Conservation (phyloP, 1,284 basidiomycete genomes). For the Cutaneotrichosporon dermatis region DNA sequence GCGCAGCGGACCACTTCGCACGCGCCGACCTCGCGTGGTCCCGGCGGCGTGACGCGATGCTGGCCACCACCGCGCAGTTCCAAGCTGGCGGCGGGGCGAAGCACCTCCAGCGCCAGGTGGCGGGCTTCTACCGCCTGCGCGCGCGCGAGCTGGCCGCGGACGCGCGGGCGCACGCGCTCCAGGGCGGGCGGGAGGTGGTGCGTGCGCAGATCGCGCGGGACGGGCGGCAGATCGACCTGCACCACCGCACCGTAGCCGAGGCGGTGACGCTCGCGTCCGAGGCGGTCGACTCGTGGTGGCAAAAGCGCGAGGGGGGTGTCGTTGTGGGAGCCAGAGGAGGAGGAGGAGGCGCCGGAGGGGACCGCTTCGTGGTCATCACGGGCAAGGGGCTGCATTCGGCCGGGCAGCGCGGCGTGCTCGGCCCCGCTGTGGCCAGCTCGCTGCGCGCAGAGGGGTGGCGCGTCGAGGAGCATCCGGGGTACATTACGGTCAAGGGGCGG, state of each 20-base stretch:
- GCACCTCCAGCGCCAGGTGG: slow-evolving; percentile 23
- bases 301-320: too few relatives aligned
- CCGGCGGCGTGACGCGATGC: slow-evolving; percentile 34
- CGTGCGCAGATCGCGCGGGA: slow-evolving; percentile 25
- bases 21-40: slow-evolving; percentile 29
- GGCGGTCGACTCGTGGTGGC: slow-evolving; percentile 29
- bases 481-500: slow-evolving; percentile 35
- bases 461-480: slow-evolving; percentile 37
- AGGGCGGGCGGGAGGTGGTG: slow-evolving; percentile 39
- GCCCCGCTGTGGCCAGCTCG: slow-evolving; percentile 38
- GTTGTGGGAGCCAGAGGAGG: too few relatives aligned
- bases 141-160: slow-evolving; percentile 34
- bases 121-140: slow-evolving; percentile 40
- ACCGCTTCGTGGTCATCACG: slow-evolving; percentile 34
- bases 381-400: slow-evolving; percentile 46
- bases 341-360: background rate
- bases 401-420: slow-evolving; percentile 38
- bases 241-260: slow-evolving; percentile 41
- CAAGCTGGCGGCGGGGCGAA: slow-evolving; percentile 7
- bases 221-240: slow-evolving; percentile 10
- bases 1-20: slow-evolving; percentile 28
- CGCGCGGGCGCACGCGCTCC: slow-evolving; percentile 38
- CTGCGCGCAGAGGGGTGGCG: slow-evolving; percentile 40
- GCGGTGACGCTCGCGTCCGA: slow-evolving; percentile 35
- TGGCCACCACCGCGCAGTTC: slow-evolving; percentile 37